Conservation (phyloP, 140 eudicot species). For the Erigeron philadelphicus region DNA sequence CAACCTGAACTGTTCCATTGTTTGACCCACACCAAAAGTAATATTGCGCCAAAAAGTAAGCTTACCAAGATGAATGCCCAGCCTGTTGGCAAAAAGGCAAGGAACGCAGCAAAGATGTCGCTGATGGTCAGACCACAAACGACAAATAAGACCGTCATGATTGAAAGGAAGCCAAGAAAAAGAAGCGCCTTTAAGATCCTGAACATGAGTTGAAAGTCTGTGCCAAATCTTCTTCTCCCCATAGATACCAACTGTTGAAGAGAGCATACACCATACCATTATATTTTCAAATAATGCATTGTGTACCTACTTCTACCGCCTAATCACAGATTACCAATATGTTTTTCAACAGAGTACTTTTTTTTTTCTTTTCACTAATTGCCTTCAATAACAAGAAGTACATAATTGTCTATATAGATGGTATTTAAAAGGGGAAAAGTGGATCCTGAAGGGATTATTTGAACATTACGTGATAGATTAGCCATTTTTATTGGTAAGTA, state of each 20-base stretch:
- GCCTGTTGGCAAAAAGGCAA: conserved; percentile 95
- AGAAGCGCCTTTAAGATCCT: conserved; percentile 90
- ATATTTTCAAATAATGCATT: conserved; percentile 6
- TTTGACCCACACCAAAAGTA: background rate
- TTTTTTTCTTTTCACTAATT: background rate
- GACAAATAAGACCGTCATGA: conserved; percentile 84
- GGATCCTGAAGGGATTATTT: background rate
- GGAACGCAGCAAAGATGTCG: conserved; percentile 83
- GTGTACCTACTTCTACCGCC: background rate
- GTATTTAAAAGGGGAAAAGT: background rate
- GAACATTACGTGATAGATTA: background rate
- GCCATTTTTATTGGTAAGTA: background rate
- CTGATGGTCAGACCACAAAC: conserved; percentile 63
- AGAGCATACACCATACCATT: conserved; percentile 12
- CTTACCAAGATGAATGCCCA: conserved; percentile 92
- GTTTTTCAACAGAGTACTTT: background rate
- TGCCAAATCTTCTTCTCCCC: conserved; percentile 92
- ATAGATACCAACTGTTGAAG: conserved; percentile 78
- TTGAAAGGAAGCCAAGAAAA: conserved; percentile 86
- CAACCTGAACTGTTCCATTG: background rate
- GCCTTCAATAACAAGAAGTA: background rate
- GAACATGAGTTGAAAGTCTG: conserved; percentile 97
- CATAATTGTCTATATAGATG: background rate
- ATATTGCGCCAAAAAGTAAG: conserved; percentile 9
- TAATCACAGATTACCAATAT: conserved; percentile 12